Evolutionary conservation across 2,329 filamentous ascomycete genomes (phyloP).

Genomic region (Hypoxylon sp.): DNA sequence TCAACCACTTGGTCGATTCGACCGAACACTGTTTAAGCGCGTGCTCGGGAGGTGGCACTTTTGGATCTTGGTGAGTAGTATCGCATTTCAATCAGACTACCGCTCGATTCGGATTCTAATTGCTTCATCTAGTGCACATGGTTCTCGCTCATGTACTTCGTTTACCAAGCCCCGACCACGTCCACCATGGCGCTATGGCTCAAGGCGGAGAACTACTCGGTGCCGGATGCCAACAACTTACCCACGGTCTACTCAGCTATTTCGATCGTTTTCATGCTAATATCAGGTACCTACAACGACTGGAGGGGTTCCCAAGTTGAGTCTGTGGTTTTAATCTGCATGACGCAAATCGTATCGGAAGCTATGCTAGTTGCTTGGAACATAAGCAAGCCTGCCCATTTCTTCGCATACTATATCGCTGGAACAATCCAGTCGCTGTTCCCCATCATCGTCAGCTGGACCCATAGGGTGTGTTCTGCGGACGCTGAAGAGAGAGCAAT

Average conservation of each 20-base stretch:
- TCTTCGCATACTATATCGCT: conserved; percentile 46
- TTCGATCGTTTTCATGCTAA: conserved; percentile 50
- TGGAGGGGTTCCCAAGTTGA: conserved; percentile 41
- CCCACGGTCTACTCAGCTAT: conserved; percentile 52
- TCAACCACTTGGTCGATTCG: conserved; percentile 39
- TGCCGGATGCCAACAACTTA: conserved; percentile 44
- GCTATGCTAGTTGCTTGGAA: conserved; percentile 41
- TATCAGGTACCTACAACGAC: conserved; percentile 44
- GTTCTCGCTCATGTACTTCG: conserved; percentile 47
- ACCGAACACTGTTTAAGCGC: conserved; percentile 40
- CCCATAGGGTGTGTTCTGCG: conserved; percentile 48
- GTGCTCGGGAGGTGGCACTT: conserved; percentile 45
- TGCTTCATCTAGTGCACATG: conserved; percentile 34
- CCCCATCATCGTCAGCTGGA: conserved; percentile 48
- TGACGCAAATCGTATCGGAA: conserved; percentile 42
- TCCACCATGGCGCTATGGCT: conserved; percentile 46
- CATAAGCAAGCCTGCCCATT: conserved; percentile 36
- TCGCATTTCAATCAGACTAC: background rate
- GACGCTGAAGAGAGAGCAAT: conserved; percentile 51
- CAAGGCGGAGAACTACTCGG: conserved; percentile 43
- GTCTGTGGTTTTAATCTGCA: conserved; percentile 38
- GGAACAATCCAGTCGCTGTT: conserved; percentile 44
- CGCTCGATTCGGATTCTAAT: conserved; percentile 2
- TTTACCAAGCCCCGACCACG: conserved; percentile 43
- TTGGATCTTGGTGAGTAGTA: conserved; percentile 37